Evolutionary conservation across 345 rosid species (phyloP).

Genomic region (Pistacia integerrima): DNA sequence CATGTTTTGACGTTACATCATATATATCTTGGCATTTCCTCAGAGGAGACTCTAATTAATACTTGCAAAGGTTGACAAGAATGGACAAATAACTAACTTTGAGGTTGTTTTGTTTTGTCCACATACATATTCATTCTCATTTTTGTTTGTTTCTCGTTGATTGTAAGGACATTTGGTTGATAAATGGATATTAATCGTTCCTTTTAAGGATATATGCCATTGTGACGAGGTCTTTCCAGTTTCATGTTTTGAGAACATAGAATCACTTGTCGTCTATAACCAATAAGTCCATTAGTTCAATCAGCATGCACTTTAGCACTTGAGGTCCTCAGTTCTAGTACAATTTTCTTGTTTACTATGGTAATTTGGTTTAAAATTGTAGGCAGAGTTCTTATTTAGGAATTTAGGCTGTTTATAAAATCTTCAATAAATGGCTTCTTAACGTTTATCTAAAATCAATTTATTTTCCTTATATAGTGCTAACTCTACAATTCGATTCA

Average conservation of each 20-base stretch:
- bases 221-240: background rate
- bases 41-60: background rate
- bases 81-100: constrained; percentile 1
- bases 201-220: background rate
- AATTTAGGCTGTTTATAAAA: background rate
- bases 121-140: background rate
- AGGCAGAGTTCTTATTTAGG: background rate
- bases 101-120: constrained; percentile 6
- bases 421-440: background rate
- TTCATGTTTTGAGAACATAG: background rate
- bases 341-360: background rate
- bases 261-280: background rate
- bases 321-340: background rate
- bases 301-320: background rate
- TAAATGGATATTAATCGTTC: background rate
- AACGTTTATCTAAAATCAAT: background rate
- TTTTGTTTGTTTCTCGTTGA: background rate
- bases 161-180: background rate
- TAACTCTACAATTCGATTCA: constrained; percentile 4
- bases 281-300: background rate
- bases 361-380: background rate
- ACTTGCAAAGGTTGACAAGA: background rate
- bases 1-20: background rate
- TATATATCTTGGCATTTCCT: background rate
- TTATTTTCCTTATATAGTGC: background rate